phyloP scores from a whole-genome alignment of 192 early-diverging fungal species.

The Umbelopsis sp. region DNA sequence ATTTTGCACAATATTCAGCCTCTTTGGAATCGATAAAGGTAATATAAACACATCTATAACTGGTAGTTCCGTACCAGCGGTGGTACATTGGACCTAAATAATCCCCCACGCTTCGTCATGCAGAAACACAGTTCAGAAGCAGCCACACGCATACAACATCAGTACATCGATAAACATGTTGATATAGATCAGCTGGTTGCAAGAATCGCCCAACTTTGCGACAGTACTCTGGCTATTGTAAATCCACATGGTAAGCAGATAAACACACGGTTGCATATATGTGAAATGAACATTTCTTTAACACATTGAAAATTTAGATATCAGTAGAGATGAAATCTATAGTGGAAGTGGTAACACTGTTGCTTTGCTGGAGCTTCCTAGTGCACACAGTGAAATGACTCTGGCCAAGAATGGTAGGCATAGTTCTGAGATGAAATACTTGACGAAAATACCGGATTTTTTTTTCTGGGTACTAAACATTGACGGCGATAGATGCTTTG shows the following conservation, averaged over 20 bases:
- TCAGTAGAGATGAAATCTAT: constrained; percentile 15
- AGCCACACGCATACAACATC: constrained; percentile 23
- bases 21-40: constrained; percentile 32
- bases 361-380: constrained; percentile 23
- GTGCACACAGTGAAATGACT: constrained; percentile 13
- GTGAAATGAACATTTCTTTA: neutral
- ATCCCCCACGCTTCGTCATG: neutral
- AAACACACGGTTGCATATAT: too few relatives aligned
- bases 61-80: neutral
- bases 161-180: constrained; percentile 29
- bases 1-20: constrained; percentile 26
- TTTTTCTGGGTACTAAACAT: neutral
- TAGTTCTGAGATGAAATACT: neutral
- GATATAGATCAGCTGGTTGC: constrained; percentile 26
- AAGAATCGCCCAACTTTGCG: constrained; percentile 25
- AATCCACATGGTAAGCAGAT: constrained; percentile 36
- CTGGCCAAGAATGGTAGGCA: constrained; percentile 35
- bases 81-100: neutral
- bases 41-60: constrained; percentile 9
- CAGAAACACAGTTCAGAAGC: constrained; percentile 22
- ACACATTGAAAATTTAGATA: neutral
- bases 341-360: constrained; percentile 5
- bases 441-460: neutral
- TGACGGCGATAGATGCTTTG: constrained; percentile 16
- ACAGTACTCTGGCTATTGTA: constrained; percentile 24